These are phyloP conservation scores for Persicaria tinctoria DNA, from an alignment of 148 eudicot genomes.

Conservation along the genomic window DNA sequence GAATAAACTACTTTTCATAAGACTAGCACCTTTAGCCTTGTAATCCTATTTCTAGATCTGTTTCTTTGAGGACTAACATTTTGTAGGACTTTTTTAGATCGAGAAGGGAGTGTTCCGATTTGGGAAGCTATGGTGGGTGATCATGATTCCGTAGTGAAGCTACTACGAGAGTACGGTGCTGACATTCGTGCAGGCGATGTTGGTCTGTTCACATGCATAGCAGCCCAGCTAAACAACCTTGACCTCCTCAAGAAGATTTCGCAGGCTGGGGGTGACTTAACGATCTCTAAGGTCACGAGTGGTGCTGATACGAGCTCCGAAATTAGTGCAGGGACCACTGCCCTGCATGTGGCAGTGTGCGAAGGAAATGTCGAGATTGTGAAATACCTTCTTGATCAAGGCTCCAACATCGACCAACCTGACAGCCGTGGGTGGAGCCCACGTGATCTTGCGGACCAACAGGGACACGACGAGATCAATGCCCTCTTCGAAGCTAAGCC, in stretches of 20 bases:
- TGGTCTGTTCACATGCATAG: conserved; percentile 56
- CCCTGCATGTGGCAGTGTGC: conserved; percentile 66
- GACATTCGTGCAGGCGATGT: conserved; percentile 46
- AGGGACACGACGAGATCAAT: conserved; percentile 58
- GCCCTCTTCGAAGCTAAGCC: conserved; percentile 34
- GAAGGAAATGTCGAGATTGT: conserved; percentile 60
- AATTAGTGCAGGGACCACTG: conserved; percentile 34
- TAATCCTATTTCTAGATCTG: neutral
- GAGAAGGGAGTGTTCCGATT: conserved; percentile 65
- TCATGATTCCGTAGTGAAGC: conserved; percentile 37
- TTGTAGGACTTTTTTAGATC: conserved; percentile 36
- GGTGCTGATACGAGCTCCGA: conserved; percentile 1
- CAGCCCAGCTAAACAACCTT: conserved; percentile 47
- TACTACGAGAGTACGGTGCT: conserved; percentile 47
- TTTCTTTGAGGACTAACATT: neutral
- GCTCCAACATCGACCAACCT: conserved; percentile 40
- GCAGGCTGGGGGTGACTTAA: conserved; percentile 48
- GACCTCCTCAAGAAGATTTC: conserved; percentile 45
- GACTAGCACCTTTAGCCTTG: neutral
- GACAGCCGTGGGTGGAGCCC: conserved; percentile 61
- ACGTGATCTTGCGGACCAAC: conserved; percentile 63
- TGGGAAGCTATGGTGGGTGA: conserved; percentile 73
- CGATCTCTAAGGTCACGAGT: conserved; percentile 28
- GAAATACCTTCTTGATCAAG: conserved; percentile 46
- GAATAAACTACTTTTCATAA: neutral